Percentiles rank a stretch among this genome's conserved stretches.
phyloP scores from a whole-genome alignment of 352 stramenopile species.

The Globisporangium solare region DNA sequence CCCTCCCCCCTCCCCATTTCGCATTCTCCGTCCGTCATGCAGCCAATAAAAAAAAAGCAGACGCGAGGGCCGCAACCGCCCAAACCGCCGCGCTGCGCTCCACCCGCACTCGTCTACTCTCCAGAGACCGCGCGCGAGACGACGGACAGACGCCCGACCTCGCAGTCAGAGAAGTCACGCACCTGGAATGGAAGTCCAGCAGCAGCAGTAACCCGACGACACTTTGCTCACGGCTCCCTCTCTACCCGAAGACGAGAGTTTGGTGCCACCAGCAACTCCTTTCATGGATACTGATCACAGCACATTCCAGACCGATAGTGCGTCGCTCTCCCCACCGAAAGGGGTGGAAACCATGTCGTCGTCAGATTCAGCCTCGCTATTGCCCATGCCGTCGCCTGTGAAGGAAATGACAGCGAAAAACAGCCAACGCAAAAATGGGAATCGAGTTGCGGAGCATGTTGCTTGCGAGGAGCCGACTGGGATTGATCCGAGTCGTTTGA shows the following conservation, averaged over 20 bases:
- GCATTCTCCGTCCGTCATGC: too few relatives aligned
- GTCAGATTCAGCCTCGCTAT: slow-evolving; percentile 3
- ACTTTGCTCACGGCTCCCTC: too few relatives aligned
- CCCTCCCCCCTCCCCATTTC: too few relatives aligned
- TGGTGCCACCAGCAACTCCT: too few relatives aligned
- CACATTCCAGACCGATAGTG: neutral
- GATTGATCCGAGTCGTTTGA: neutral
- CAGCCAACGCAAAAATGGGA: neutral
- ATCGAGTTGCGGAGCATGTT: neutral
- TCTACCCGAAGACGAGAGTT: neutral
- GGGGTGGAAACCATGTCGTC: neutral
- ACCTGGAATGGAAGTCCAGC: slow-evolving; percentile 4
- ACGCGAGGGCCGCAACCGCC: neutral
- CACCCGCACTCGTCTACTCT: too few relatives aligned
- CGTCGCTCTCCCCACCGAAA: neutral
- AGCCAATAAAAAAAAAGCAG: too few relatives aligned
- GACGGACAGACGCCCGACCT: neutral
- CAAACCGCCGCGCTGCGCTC: too few relatives aligned
- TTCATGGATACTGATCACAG: neutral
- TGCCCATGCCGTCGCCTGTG: neutral
- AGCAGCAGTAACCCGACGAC: slow-evolving; percentile 1
- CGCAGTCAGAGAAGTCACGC: neutral
- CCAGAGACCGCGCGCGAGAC: too few relatives aligned
- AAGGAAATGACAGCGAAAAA: neutral
- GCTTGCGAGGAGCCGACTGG: neutral